These are phyloP conservation scores for Hanseniaspora lindneri DNA, from an alignment of 805 yeast species.

Conservation along the genomic window DNA sequence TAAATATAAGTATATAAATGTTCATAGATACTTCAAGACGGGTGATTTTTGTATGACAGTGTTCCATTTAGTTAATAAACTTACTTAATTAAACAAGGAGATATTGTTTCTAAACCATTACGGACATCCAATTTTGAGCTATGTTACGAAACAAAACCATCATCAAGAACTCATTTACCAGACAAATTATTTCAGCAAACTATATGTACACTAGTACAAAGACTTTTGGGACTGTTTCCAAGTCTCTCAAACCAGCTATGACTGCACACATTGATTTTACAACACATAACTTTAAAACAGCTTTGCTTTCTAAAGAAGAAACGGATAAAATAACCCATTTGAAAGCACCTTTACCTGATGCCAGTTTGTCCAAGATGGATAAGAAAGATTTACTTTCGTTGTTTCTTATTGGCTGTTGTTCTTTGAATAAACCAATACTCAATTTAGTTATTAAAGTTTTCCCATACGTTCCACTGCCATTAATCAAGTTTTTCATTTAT, in stretches of 20 bases:
- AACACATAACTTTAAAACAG: background rate
- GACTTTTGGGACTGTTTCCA: background rate
- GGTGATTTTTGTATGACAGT: too few relatives aligned
- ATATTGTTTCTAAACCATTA: too few relatives aligned
- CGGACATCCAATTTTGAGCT: too few relatives aligned
- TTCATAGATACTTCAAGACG: too few relatives aligned
- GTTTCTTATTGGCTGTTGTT: conserved; percentile 57
- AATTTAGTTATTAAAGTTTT: conserved; percentile 50
- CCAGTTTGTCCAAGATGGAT: conserved; percentile 43
- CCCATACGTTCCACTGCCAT: conserved; percentile 61
- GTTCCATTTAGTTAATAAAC: too few relatives aligned
- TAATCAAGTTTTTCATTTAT: conserved; percentile 63
- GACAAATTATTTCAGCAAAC: too few relatives aligned
- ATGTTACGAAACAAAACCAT: too few relatives aligned
- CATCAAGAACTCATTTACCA: too few relatives aligned
- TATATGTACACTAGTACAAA: too few relatives aligned
- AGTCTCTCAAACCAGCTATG: background rate
- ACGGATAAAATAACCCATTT: conserved; percentile 15
- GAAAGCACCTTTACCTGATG: conserved; percentile 21
- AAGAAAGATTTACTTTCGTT: conserved; percentile 49
- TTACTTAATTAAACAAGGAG: too few relatives aligned
- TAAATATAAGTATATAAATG: too few relatives aligned
- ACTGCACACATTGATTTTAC: background rate
- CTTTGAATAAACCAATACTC: conserved; percentile 51
- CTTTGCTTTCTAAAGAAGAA: background rate